Evolutionary conservation across 1,284 basidiomycete genomes (phyloP).

Genomic region (Vanrija sp.): DNA sequence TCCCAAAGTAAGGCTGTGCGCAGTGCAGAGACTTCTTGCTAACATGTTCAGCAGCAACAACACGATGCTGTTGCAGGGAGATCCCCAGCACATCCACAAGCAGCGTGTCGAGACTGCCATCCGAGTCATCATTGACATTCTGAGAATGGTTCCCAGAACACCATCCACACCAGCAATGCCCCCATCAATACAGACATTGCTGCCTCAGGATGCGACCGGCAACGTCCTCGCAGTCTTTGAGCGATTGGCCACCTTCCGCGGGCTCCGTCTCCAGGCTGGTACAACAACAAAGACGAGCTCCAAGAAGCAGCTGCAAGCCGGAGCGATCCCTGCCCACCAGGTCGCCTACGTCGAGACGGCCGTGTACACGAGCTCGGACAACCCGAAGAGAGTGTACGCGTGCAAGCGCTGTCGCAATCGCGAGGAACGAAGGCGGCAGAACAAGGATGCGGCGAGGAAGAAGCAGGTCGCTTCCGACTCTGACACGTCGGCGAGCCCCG

Average conservation of each 20-base stretch:
- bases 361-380: slow-evolving; percentile 43
- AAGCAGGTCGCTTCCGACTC: slow-evolving; percentile 30
- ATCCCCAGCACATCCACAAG: slow-evolving; percentile 42
- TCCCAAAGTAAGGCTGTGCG: slow-evolving; percentile 15
- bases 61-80: slow-evolving; percentile 40
- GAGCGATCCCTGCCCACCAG: slow-evolving; percentile 34
- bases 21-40: slow-evolving; percentile 2
- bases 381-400: slow-evolving; percentile 58
- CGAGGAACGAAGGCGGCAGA: slow-evolving; percentile 58
- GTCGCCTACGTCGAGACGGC: slow-evolving; percentile 43
- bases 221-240: slow-evolving; percentile 33
- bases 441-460: slow-evolving; percentile 40
- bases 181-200: slow-evolving; percentile 14
- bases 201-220: slow-evolving; percentile 28
- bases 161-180: slow-evolving; percentile 21
- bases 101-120: slow-evolving; percentile 47
- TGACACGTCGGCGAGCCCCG: slow-evolving; percentile 20
- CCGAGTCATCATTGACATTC: slow-evolving; percentile 42
- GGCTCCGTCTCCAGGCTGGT: slow-evolving; percentile 36
- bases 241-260: slow-evolving; percentile 36
- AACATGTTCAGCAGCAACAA: slow-evolving; percentile 24
- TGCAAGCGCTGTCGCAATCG: slow-evolving; percentile 79
- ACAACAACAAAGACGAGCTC: slow-evolving; percentile 42
- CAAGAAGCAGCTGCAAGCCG: slow-evolving; percentile 43
- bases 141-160: slow-evolving; percentile 33